These are phyloP conservation scores for Mucor saturninus DNA, from an alignment of 371 early-diverging fungal genomes.

Conservation along the genomic window DNA sequence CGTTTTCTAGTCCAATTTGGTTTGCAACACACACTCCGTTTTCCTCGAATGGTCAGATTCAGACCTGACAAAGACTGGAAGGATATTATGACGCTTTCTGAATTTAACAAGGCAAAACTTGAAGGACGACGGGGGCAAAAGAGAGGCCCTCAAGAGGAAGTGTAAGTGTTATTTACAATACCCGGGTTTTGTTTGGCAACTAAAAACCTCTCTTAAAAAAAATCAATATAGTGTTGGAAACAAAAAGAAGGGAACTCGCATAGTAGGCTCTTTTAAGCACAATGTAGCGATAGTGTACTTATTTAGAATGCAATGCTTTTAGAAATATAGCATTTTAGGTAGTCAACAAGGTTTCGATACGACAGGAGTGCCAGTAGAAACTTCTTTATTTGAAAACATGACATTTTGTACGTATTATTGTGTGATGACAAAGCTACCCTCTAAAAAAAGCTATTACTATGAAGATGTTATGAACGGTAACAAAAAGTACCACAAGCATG, in stretches of 20 bases:
- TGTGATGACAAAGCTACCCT: neutral
- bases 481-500: conserved; percentile 31
- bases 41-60: conserved; percentile 71
- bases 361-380: conserved; percentile 37
- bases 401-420: conserved; percentile 54
- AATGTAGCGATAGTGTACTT: too few species aligned
- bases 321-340: conserved; percentile 14
- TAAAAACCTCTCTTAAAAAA: too few species aligned
- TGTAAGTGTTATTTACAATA: neutral
- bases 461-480: conserved; percentile 44
- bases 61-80: conserved; percentile 70
- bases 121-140: conserved; percentile 21
- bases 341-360: conserved; percentile 58
- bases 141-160: neutral
- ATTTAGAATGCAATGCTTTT: too few species aligned
- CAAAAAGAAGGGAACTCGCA: too few species aligned
- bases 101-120: conserved; percentile 15
- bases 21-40: conserved; percentile 70
- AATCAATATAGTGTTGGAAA: too few species aligned
- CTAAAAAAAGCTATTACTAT: neutral
- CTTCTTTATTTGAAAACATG: conserved; percentile 59
- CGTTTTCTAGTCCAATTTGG: conserved; percentile 52
- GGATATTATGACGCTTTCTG: conserved; percentile 52
- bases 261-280: too few species aligned
- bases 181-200: too few species aligned